These are phyloP conservation scores for Aspergillus bridgeri DNA, from an alignment of 495 filamentous ascomycete genomes.

Conservation along the genomic window DNA sequence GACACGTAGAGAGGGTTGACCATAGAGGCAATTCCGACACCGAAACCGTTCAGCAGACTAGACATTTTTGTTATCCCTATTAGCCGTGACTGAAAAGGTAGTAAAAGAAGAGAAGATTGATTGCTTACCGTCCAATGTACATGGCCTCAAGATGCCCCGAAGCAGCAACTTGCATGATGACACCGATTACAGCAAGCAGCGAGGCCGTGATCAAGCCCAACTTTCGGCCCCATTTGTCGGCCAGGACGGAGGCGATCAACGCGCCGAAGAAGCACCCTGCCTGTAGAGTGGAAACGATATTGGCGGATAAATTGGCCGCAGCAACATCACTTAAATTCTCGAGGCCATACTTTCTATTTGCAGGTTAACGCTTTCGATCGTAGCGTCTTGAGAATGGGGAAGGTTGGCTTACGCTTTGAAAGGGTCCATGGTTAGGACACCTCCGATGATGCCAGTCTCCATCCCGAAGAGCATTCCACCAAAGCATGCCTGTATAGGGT, in stretches of 20 bases:
- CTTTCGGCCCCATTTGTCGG: slow-evolving; percentile 56
- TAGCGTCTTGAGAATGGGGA: slow-evolving; percentile 9
- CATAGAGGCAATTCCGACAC: slow-evolving; percentile 63
- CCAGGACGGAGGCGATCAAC: slow-evolving; percentile 51
- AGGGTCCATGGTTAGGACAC: slow-evolving; percentile 59
- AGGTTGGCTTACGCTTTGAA: slow-evolving; percentile 48
- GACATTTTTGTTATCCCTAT: neutral
- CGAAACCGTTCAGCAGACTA: slow-evolving; percentile 61
- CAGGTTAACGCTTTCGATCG: neutral
- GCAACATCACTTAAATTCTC: slow-evolving; percentile 52
- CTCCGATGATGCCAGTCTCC: slow-evolving; percentile 69
- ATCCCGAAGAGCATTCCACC: slow-evolving; percentile 72
- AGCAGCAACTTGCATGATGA: slow-evolving; percentile 61
- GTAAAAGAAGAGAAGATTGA: slow-evolving; percentile 3
- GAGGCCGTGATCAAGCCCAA: slow-evolving; percentile 50
- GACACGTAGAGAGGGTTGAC: slow-evolving; percentile 56
- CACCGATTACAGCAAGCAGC: slow-evolving; percentile 46
- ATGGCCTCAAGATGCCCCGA: slow-evolving; percentile 50
- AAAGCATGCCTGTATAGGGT: slow-evolving; percentile 58
- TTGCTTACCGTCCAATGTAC: slow-evolving; percentile 59
- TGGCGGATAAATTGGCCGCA: slow-evolving; percentile 36
- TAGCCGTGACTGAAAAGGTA: neutral
- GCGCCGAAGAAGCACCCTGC: slow-evolving; percentile 68
- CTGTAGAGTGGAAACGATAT: slow-evolving; percentile 63
- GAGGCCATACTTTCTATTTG: slow-evolving; percentile 46